Evolutionary conservation across 768 basidiomycete species (phyloP).

Genomic region (Lactifluus echinatus): DNA sequence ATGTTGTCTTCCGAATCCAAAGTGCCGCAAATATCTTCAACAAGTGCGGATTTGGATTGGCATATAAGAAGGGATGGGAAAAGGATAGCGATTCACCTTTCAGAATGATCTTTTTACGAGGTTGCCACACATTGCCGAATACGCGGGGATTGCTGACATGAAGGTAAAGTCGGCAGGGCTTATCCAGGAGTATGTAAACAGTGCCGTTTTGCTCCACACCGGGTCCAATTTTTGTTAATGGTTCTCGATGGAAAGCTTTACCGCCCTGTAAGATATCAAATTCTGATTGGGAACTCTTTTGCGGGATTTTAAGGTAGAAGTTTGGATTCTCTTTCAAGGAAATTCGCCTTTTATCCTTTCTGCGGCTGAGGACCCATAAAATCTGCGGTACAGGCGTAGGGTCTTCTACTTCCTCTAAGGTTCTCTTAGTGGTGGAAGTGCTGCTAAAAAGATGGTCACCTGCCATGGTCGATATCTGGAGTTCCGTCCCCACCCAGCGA

Average conservation of each 20-base stretch:
- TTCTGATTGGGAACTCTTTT: neutral
- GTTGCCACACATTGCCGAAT: slow-evolving; percentile 6
- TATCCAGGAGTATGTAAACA: neutral
- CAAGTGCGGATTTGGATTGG: neutral
- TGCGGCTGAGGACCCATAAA: neutral
- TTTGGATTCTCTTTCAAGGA: neutral
- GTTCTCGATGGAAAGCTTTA: neutral
- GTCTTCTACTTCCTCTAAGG: too few species aligned
- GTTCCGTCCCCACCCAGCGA: neutral
- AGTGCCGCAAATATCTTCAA: neutral
- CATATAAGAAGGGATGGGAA: too few species aligned
- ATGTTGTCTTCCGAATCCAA: neutral
- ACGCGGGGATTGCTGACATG: neutral
- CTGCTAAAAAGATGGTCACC: neutral
- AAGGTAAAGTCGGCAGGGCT: neutral
- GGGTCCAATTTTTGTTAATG: neutral
- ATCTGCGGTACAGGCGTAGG: too few species aligned
- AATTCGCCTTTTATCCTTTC: neutral
- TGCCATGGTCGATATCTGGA: neutral
- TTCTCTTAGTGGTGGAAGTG: too few species aligned
- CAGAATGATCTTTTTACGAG: neutral
- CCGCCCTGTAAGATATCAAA: neutral
- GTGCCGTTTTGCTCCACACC: neutral
- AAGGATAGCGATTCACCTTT: neutral
- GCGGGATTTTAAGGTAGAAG: neutral